A percentile compares a stretch with the other conserved stretches of the same genome.
These are phyloP conservation scores for Daedalea quercina DNA, from an alignment of 768 basidiomycete species.

Conservation along the genomic window DNA sequence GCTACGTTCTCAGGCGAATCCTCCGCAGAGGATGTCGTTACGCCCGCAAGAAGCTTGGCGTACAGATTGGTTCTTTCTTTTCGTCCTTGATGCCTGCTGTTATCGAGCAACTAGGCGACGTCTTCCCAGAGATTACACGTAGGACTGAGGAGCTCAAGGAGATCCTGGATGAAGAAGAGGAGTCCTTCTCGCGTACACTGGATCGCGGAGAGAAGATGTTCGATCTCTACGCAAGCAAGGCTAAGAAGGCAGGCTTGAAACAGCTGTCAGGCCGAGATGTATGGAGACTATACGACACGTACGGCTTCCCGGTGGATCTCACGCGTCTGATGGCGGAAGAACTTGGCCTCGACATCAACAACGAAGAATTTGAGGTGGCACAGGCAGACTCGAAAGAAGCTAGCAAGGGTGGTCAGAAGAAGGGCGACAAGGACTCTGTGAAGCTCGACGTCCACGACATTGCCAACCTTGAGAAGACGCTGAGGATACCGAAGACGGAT, in stretches of 20 bases:
- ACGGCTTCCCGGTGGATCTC: constrained; percentile 95
- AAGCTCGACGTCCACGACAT: constrained; percentile 96
- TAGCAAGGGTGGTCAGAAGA: constrained; percentile 79
- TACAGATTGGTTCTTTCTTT: constrained; percentile 92
- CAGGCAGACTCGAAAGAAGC: constrained; percentile 86
- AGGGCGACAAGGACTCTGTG: constrained; percentile 57
- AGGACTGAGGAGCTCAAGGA: constrained; percentile 82
- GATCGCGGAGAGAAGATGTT: constrained; percentile 96
- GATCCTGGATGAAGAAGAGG: constrained; percentile 95
- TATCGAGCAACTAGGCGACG: constrained; percentile 78
- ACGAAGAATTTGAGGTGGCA: constrained; percentile 84
- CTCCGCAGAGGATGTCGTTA: constrained; percentile 92
- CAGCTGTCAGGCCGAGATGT: constrained; percentile 87
- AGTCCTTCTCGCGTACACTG: constrained; percentile 94
- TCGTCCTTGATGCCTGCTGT: constrained; percentile 87
- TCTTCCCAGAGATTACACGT: constrained; percentile 91
- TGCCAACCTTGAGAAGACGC: constrained; percentile 75
- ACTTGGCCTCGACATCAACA: constrained; percentile 74
- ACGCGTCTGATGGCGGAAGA: constrained; percentile 98
- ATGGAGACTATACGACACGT: constrained; percentile 97
- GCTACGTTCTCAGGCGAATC: constrained; percentile 94
- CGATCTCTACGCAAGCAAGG: constrained; percentile 72
- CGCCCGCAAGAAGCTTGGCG: constrained; percentile 90
- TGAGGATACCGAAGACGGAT: constrained; percentile 80
- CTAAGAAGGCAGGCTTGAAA: constrained; percentile 52